A percentile compares a stretch with the other conserved stretches of the same genome.
These are phyloP conservation scores for Areca catechu DNA, from an alignment of 176 grass and related monocot genomes.

Conservation along the genomic window DNA sequence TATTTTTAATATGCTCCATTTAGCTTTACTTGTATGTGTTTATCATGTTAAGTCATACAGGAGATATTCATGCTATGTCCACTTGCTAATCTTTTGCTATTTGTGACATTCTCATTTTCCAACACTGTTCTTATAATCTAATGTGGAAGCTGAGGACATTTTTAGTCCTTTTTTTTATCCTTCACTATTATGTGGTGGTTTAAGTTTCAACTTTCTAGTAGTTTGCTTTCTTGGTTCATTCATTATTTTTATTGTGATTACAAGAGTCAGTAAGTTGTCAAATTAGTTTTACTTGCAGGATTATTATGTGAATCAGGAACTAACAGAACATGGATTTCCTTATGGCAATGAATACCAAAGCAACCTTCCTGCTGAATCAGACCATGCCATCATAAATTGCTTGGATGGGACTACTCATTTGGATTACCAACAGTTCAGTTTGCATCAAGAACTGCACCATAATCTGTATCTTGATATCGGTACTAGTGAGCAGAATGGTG, in stretches of 20 bases:
- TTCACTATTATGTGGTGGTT: neutral
- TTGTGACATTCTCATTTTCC: too few relatives aligned
- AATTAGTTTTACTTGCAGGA: conserved; percentile 41
- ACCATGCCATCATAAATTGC: conserved; percentile 39
- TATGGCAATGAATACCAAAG: conserved; percentile 58
- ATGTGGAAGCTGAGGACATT: too few relatives aligned
- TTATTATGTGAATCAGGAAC: conserved; percentile 78
- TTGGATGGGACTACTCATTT: conserved; percentile 50
- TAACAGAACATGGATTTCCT: conserved; percentile 53
- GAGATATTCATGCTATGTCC: too few relatives aligned
- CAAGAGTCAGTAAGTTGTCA: neutral
- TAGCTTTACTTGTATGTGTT: too few relatives aligned
- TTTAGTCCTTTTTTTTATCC: too few relatives aligned
- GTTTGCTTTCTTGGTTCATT: neutral
- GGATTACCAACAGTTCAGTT: conserved; percentile 61
- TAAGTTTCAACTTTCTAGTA: neutral
- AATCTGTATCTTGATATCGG: conserved; percentile 27
- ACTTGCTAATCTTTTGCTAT: too few relatives aligned
- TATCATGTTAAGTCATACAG: too few relatives aligned
- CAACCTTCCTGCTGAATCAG: conserved; percentile 28
- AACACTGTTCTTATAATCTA: too few relatives aligned
- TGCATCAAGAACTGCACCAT: conserved; percentile 38
- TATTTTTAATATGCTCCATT: too few relatives aligned
- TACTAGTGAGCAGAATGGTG: neutral
- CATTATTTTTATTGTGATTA: neutral